Percentiles rank a stretch among this genome's conserved stretches.
phyloP scores from a whole-genome alignment of 2,329 filamentous ascomycete genomes.

The Aureobasidium vineae region DNA sequence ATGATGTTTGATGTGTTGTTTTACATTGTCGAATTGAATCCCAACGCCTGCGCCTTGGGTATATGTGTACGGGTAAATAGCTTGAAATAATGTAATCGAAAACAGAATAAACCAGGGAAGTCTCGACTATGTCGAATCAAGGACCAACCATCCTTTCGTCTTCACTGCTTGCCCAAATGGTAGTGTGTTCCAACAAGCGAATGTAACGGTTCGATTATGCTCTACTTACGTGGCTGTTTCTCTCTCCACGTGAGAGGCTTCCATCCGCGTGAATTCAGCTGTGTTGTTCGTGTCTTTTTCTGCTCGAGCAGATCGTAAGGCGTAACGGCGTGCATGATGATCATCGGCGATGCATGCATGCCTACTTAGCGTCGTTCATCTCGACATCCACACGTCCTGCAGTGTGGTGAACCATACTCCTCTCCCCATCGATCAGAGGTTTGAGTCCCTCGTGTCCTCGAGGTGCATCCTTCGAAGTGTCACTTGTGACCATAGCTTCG shows the following conservation, averaged over 20 bases:
- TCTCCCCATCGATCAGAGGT: constrained; percentile 18
- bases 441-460: neutral
- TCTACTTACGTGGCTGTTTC: neutral
- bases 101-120: neutral
- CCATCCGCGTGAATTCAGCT: neutral
- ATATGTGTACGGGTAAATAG: constrained; percentile 18
- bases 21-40: constrained; percentile 1
- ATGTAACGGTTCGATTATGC: neutral
- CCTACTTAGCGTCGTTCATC: constrained; percentile 16
- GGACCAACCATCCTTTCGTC: neutral
- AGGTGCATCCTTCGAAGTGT: neutral
- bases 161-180: neutral
- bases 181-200: neutral
- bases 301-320: constrained; percentile 11
- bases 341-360: neutral
- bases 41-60: constrained; percentile 18
- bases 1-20: neutral
- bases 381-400: constrained; percentile 21
- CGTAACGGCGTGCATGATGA: neutral
- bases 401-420: constrained; percentile 14
- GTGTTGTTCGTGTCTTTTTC: neutral
- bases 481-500: constrained; percentile 18
- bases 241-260: neutral
- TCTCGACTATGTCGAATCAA: neutral
- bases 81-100: neutral